A percentile compares a stretch with the other conserved stretches of the same genome.
Evolutionary conservation across 257 asterid genomes (phyloP).

Genomic region (Agastache rugosa): DNA sequence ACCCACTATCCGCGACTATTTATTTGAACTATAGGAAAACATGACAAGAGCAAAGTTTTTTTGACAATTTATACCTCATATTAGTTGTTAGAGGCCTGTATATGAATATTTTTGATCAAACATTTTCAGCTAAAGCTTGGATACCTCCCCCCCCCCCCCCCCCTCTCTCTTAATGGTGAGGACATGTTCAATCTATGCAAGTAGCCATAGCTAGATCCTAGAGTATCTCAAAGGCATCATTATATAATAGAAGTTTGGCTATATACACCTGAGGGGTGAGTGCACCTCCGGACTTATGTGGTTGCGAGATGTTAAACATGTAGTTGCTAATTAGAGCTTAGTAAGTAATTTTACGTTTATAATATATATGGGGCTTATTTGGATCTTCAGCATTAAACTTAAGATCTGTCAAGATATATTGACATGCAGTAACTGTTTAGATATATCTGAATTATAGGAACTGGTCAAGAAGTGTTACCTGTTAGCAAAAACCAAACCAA

Average conservation of each 20-base stretch:
- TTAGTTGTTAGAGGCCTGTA: background rate
- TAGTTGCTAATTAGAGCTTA: conserved; percentile 11
- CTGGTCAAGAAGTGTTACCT: conserved; percentile 8
- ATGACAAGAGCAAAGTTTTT: background rate
- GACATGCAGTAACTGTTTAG: background rate
- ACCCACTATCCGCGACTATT: background rate
- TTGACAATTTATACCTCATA: background rate
- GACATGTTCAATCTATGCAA: background rate
- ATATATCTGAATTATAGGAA: background rate
- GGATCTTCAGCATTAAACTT: background rate
- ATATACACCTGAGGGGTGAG: conserved; percentile 5
- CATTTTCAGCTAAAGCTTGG: background rate
- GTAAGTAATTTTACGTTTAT: background rate
- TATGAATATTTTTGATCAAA: background rate
- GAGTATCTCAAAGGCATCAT: conserved; percentile 11
- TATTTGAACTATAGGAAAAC: background rate
- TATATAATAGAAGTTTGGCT: background rate
- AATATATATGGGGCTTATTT: background rate
- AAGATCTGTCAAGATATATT: background rate
- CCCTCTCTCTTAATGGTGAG: conserved; percentile 4
- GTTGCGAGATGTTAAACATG: background rate
- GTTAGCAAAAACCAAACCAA: background rate
- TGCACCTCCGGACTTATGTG: background rate
- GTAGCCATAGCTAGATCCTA: background rate
- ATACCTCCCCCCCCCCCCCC: background rate